Percentiles rank a stretch among this genome's conserved stretches.
Conservation (phyloP, 257 asterid species). For the Jaltomata sinuosa region DNA sequence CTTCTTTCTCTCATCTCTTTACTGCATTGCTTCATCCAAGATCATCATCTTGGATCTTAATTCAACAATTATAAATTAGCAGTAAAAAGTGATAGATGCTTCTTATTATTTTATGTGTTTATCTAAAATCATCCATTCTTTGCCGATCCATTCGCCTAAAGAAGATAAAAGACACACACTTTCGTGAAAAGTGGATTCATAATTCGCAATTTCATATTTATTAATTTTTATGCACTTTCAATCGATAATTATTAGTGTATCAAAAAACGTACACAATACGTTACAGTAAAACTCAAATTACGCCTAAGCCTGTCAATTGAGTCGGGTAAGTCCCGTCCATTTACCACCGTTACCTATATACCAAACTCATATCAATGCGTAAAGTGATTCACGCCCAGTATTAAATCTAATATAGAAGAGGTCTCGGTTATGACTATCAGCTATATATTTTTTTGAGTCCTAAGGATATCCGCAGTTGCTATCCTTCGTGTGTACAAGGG, state of each 20-base stretch:
- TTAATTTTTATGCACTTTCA: neutral
- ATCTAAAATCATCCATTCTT: neutral
- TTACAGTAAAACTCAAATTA: too few relatives aligned
- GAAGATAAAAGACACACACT: neutral
- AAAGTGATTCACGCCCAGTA: neutral
- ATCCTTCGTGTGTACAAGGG: too few relatives aligned
- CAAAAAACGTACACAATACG: neutral
- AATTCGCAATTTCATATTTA: neutral
- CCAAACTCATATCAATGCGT: neutral
- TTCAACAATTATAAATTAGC: neutral
- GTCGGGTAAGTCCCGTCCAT: too few relatives aligned
- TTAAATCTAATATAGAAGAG: neutral
- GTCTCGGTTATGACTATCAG: too few relatives aligned
- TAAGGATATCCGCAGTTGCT: too few relatives aligned
- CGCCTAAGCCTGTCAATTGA: too few relatives aligned
- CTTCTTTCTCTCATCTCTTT: too few relatives aligned
- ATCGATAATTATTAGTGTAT: neutral
- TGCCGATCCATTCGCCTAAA: neutral
- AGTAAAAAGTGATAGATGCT: neutral
- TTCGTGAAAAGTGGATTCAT: neutral
- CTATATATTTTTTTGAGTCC: too few relatives aligned
- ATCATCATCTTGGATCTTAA: too few relatives aligned
- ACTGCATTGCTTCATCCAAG: too few relatives aligned
- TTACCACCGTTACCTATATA: too few relatives aligned
- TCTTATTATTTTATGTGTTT: neutral